These are phyloP conservation scores for Tetratostichococcus sp. DNA, from an alignment of 139 green algal genomes.

Conservation along the genomic window DNA sequence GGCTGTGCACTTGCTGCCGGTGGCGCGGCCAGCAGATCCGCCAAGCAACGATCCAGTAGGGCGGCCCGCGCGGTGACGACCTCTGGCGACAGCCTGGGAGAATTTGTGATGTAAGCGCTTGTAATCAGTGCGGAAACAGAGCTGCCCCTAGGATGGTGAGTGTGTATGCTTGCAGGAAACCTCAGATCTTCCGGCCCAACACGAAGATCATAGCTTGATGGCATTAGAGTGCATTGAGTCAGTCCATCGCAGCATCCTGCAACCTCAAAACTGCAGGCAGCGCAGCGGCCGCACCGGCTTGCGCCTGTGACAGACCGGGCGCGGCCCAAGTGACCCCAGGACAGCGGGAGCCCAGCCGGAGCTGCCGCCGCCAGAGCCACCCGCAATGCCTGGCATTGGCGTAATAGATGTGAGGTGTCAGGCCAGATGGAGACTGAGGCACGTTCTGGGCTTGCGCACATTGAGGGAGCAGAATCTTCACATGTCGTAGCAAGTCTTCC, in stretches of 20 bases:
- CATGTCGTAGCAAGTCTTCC: no score
- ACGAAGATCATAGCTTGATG: no score
- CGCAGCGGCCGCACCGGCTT: background rate
- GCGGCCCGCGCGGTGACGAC: conserved; percentile 2
- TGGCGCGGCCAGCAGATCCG: background rate
- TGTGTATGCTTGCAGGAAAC: background rate
- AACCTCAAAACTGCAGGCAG: background rate
- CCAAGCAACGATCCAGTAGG: conserved; percentile 8
- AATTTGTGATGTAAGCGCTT: background rate
- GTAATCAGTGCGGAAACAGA: background rate
- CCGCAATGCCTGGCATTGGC: background rate
- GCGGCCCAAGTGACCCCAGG: background rate
- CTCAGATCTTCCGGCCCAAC: no score
- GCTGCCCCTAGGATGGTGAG: no score
- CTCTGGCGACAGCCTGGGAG: conserved; percentile 8
- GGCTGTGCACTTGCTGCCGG: background rate
- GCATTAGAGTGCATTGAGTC: no score
- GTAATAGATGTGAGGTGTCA: background rate
- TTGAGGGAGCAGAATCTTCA: no score
- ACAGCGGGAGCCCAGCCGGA: background rate
- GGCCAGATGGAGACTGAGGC: no score
- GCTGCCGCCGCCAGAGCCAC: background rate
- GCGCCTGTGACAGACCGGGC: conserved; percentile 11
- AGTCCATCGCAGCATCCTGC: background rate
- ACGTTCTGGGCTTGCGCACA: no score